Conservation (phyloP, 108 stramenopile species). For the Discostella pseudostelligera region DNA sequence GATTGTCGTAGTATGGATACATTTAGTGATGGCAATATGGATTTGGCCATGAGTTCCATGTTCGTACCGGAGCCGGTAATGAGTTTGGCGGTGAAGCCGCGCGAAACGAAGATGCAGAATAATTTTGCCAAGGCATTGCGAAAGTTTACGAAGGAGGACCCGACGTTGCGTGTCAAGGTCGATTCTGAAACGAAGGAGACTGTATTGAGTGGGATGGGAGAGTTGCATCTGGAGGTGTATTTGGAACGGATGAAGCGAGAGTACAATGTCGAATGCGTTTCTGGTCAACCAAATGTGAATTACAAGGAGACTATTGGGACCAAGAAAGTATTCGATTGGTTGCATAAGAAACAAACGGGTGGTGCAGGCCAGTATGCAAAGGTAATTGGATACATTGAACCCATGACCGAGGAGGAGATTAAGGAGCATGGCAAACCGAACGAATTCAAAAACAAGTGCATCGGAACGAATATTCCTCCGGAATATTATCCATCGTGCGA, state of each 20-base stretch:
- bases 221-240: slow-evolving; percentile 99
- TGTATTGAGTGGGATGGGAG: slow-evolving; percentile 99
- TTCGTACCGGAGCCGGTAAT: slow-evolving; percentile 99
- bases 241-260: slow-evolving; percentile 98
- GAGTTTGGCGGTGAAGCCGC: slow-evolving; percentile 94
- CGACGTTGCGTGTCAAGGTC: slow-evolving; percentile 91
- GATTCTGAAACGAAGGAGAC: slow-evolving; percentile 96
- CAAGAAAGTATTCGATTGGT: slow-evolving; percentile 86
- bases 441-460: slow-evolving; percentile 90
- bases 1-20: slow-evolving; percentile 99
- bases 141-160: slow-evolving; percentile 99
- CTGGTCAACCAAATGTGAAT: slow-evolving; percentile 95
- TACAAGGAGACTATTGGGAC: slow-evolving; percentile 97
- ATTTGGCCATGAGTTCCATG: slow-evolving; percentile 94
- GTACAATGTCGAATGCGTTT: slow-evolving; percentile 90
- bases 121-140: slow-evolving; percentile 93
- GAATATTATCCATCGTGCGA: slow-evolving; percentile 95
- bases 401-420: slow-evolving; percentile 83
- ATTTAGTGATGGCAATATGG: slow-evolving; percentile 89
- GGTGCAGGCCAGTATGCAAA: slow-evolving; percentile 97
- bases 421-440: slow-evolving; percentile 69
- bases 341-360: slow-evolving; percentile 99
- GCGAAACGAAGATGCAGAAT: slow-evolving; percentile 73
- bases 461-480: slow-evolving; percentile 97
- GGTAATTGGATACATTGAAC: slow-evolving; percentile 96